Conservation (phyloP, 345 rosid genomes). For the Crucihimalaya himalaica region DNA sequence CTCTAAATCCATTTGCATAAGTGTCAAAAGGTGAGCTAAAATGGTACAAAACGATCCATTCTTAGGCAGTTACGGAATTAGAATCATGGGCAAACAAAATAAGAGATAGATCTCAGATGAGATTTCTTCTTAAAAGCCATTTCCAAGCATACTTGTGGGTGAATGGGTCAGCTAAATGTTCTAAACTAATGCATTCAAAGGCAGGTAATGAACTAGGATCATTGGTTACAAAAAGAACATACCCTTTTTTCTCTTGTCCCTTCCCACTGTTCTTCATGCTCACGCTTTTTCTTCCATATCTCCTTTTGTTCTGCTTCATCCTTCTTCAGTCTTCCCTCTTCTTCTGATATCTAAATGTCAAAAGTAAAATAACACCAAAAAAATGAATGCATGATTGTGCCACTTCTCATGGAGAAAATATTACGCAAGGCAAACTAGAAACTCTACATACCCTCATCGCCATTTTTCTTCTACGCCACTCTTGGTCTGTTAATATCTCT, state of each 20-base stretch:
- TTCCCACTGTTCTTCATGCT: slow-evolving; percentile 99
- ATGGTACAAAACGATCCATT: background rate
- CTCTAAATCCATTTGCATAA: background rate
- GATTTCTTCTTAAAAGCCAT: background rate
- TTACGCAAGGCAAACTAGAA: slow-evolving; percentile 19
- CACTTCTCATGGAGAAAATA: background rate
- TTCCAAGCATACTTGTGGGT: background rate
- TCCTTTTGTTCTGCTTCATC: slow-evolving; percentile 98
- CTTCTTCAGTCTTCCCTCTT: slow-evolving; percentile 97
- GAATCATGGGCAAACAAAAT: background rate
- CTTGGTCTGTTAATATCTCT: slow-evolving; percentile 93
- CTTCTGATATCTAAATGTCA: slow-evolving; percentile 80
- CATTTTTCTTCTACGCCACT: slow-evolving; percentile 99
- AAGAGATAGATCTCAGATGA: background rate
- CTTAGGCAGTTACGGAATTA: background rate
- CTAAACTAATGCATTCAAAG: background rate
- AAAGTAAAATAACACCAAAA: slow-evolving; percentile 22
- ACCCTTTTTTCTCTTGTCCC: slow-evolving; percentile 96
- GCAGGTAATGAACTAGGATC: slow-evolving; percentile 11
- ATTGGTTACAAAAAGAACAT: slow-evolving; percentile 23
- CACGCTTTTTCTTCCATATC: slow-evolving; percentile 95
- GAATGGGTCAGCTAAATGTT: slow-evolving; percentile 4
- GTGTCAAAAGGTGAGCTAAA: slow-evolving; percentile 11
- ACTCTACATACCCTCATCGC: slow-evolving; percentile 78
- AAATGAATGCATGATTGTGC: slow-evolving; percentile 4